A percentile compares a stretch with the other conserved stretches of the same genome.
These are phyloP conservation scores for sorghum (Sorghum bicolor) DNA, from an alignment of 176 grass and related monocot genomes.

Conservation along the genomic window Sorghum_bicolor_NCBIv3 NC_012872.2:17996001-17996500, in stretches of 20 bases:
- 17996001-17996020: too few relatives aligned
- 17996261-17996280: not conserved
- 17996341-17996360: not conserved
- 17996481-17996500: not conserved
- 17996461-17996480: not conserved
- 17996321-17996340: not conserved
- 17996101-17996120: not conserved
- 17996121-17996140: not conserved
- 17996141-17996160: conserved; percentile 2
- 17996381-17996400: conserved; percentile 24
- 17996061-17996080: too few relatives aligned
- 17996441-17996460: not conserved
- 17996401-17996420: conserved; percentile 46
- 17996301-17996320: not conserved
- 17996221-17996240: not conserved
- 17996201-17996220: not conserved
- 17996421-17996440: conserved; percentile 28
- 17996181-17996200: not conserved
- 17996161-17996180: not conserved
- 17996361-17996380: conserved; percentile 32
- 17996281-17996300: not conserved
- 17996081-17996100: not conserved
- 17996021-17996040: too few relatives aligned
- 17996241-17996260: conserved; percentile 19
- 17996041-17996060: too few relatives aligned